Percentiles rank a stretch among this genome's conserved stretches.
Conservation (phyloP, 2,329 filamentous ascomycete genomes). For the Cercospora berteroae region DNA sequence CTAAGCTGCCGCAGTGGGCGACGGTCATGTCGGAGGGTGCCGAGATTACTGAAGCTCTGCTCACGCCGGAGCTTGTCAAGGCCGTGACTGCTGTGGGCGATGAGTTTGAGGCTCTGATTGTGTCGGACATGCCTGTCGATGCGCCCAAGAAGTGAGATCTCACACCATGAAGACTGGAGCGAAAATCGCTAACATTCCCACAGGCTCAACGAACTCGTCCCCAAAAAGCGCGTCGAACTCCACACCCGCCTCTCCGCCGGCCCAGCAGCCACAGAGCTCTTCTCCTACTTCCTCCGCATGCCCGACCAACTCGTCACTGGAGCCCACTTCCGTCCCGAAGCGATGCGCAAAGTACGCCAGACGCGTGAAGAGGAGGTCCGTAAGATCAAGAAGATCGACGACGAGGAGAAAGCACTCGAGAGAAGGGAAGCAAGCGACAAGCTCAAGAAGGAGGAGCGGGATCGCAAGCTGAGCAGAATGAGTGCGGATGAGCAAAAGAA, state of each 20-base stretch:
- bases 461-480: constrained; percentile 67
- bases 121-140: constrained; percentile 85
- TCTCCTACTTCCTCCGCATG: constrained; percentile 75
- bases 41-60: constrained; percentile 82
- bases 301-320: constrained; percentile 73
- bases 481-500: constrained; percentile 58
- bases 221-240: constrained; percentile 84
- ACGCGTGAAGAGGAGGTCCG: constrained; percentile 77
- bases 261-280: constrained; percentile 64
- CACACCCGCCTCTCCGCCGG: constrained; percentile 64
- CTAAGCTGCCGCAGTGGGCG: constrained; percentile 84
- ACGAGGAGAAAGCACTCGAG: constrained; percentile 67
- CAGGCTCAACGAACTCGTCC: constrained; percentile 77
- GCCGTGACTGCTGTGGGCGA: constrained; percentile 77
- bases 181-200: constrained; percentile 6
- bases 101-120: constrained; percentile 78
- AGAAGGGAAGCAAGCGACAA: constrained; percentile 56
- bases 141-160: constrained; percentile 74
- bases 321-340: constrained; percentile 85
- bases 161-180: not conserved
- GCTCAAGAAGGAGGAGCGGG: constrained; percentile 74
- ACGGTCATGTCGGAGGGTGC: constrained; percentile 97
- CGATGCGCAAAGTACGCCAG: constrained; percentile 75
- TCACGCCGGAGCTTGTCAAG: constrained; percentile 83
- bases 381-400: constrained; percentile 74